Conservation (phyloP, 164 flowering plant genomes). For the Tetracentron sinense region DNA sequence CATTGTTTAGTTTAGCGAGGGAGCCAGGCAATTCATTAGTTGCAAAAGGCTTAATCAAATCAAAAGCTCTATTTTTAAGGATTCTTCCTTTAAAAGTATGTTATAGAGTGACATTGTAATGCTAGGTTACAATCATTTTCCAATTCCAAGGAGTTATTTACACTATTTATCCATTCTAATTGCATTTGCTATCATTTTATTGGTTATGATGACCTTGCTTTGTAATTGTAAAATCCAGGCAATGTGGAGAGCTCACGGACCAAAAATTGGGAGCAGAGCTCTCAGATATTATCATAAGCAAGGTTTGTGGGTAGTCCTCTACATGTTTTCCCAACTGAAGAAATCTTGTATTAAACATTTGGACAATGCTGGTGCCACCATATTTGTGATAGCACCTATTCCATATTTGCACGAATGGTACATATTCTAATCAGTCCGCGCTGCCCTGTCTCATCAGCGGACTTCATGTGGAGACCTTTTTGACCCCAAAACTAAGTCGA, state of each 20-base stretch:
- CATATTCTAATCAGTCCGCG: background rate
- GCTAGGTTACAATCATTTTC: too few relatives aligned
- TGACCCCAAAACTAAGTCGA: background rate
- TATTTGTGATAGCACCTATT: too few relatives aligned
- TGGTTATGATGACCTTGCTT: background rate
- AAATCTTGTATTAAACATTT: background rate
- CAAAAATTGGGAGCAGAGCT: conserved; percentile 16
- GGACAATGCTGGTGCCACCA: background rate
- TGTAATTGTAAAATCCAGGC: conserved; percentile 11
- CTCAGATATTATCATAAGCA: conserved; percentile 22
- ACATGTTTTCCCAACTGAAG: background rate
- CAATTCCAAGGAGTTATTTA: background rate
- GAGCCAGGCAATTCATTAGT: too few relatives aligned
- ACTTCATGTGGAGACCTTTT: too few relatives aligned
- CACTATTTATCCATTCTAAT: background rate
- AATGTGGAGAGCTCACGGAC: conserved; percentile 12
- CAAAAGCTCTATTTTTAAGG: too few relatives aligned
- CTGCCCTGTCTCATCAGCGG: too few relatives aligned
- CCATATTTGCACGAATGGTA: background rate
- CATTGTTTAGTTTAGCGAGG: too few relatives aligned
- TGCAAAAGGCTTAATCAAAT: too few relatives aligned
- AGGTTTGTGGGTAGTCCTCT: conserved; percentile 14
- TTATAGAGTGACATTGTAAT: too few relatives aligned
- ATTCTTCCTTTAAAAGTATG: too few relatives aligned
- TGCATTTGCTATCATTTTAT: background rate